A percentile compares a stretch with the other conserved stretches of the same genome.
phyloP scores from a whole-genome alignment of 805 yeast species.

The Clavispora phyllophila region DNA sequence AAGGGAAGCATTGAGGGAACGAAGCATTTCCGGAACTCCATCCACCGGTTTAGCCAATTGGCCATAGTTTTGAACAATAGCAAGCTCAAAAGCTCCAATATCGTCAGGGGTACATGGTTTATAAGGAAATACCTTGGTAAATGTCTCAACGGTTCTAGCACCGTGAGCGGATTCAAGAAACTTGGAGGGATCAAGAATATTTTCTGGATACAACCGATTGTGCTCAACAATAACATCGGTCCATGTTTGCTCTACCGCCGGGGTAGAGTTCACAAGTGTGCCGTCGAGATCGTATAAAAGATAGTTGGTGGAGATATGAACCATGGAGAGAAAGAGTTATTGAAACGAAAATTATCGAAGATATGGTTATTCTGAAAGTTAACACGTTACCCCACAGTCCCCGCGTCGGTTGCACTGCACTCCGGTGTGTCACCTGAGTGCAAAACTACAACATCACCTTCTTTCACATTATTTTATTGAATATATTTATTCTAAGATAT shows the following conservation, averaged over 20 bases:
- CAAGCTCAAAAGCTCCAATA: constrained; percentile 7
- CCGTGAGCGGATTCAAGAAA: constrained; percentile 16
- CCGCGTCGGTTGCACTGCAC: neutral
- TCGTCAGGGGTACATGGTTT: constrained; percentile 4
- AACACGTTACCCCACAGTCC: neutral
- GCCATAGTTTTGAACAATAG: constrained; percentile 14
- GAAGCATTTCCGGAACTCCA: constrained; percentile 10
- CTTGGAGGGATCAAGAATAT: constrained; percentile 4
- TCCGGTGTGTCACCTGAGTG: neutral
- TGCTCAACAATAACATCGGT: constrained; percentile 9
- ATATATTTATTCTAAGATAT: neutral
- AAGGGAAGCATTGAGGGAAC: constrained; percentile 1
- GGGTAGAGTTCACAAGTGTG: constrained; percentile 16
- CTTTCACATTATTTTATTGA: neutral
- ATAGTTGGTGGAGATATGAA: constrained; percentile 1
- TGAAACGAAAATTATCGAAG: neutral
- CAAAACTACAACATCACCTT: too few species aligned
- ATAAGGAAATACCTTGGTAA: constrained; percentile 13
- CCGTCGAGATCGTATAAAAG: constrained; percentile 19
- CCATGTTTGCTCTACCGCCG: constrained; percentile 17
- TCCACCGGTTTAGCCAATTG: constrained; percentile 14
- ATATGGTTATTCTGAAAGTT: neutral
- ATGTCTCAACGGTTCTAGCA: constrained; percentile 12
- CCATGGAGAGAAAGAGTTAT: neutral
- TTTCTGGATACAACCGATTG: constrained; percentile 11